Conservation (phyloP, 1,139 yeast genomes). For the Pichia terricola region DNA sequence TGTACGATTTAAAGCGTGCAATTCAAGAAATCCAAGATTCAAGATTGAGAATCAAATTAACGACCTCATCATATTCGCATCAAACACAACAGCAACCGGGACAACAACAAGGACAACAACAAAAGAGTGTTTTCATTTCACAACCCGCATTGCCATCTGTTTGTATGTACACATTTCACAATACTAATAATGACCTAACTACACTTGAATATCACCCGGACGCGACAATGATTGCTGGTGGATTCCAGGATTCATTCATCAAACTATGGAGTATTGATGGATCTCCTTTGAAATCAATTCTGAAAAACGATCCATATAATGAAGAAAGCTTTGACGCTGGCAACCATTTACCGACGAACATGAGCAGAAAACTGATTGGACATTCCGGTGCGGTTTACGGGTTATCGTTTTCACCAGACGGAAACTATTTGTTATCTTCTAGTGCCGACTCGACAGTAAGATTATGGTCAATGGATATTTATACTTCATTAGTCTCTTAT, state of each 20-base stretch:
- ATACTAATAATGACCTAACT: constrained; percentile 81
- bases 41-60: constrained; percentile 59
- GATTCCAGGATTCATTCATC: constrained; percentile 85
- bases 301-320: constrained; percentile 51
- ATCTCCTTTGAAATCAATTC: constrained; percentile 58
- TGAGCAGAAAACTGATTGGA: constrained; percentile 63
- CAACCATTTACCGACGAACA: constrained; percentile 17
- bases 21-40: constrained; percentile 76
- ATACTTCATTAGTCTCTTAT: constrained; percentile 81
- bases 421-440: constrained; percentile 65
- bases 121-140: constrained; percentile 4
- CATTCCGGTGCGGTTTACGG: constrained; percentile 95
- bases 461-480: constrained; percentile 91
- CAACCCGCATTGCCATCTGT: constrained; percentile 89
- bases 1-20: constrained; percentile 69
- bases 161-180: constrained; percentile 97
- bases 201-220: constrained; percentile 81
- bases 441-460: constrained; percentile 91
- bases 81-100: not conserved
- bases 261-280: constrained; percentile 93
- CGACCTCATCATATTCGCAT: constrained; percentile 28
- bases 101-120: constrained; percentile 1
- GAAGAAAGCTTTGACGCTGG: constrained; percentile 15
- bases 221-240: constrained; percentile 82
- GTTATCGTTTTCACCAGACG: constrained; percentile 83